phyloP scores from a whole-genome alignment of 2,329 filamentous ascomycete species.

The Colletotrichum musicola region DNA sequence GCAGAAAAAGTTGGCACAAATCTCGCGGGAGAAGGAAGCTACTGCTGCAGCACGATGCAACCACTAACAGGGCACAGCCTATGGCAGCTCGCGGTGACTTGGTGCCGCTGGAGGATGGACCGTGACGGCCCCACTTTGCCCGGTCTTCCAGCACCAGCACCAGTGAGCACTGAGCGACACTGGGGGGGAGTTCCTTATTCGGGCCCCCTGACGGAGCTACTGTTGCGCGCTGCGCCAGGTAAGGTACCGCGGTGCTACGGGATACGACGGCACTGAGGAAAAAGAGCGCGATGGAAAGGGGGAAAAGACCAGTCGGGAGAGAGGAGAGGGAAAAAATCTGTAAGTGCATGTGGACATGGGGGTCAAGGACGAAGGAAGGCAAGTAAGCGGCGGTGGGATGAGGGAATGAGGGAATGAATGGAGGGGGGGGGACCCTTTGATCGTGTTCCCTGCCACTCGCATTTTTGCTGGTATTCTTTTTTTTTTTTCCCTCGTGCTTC shows the following conservation, averaged over 20 bases:
- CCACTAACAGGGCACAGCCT: conserved; percentile 24
- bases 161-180: background rate
- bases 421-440: conserved; percentile 6
- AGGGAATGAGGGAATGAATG: background rate
- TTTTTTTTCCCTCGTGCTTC: background rate
- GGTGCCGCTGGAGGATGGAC: conserved; percentile 9
- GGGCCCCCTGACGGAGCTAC: conserved; percentile 28
- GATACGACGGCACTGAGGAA: background rate
- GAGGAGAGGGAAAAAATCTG: background rate
- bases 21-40: conserved; percentile 33
- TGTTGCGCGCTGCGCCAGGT: conserved; percentile 16
- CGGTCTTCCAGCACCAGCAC: conserved; percentile 6
- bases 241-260: background rate
- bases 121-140: conserved; percentile 23
- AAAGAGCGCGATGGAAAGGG: background rate
- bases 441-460: conserved; percentile 25
- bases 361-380: background rate
- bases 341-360: background rate
- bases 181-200: conserved; percentile 27
- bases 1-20: conserved; percentile 33
- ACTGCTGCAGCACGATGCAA: conserved; percentile 35
- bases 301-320: background rate
- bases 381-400: background rate
- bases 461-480: conserved; percentile 6
- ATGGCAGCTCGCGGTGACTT: conserved; percentile 6